These are phyloP conservation scores for Pseudogymnoascus destructans DNA, from an alignment of 2,329 filamentous ascomycete genomes.

Conservation along the genomic window DNA sequence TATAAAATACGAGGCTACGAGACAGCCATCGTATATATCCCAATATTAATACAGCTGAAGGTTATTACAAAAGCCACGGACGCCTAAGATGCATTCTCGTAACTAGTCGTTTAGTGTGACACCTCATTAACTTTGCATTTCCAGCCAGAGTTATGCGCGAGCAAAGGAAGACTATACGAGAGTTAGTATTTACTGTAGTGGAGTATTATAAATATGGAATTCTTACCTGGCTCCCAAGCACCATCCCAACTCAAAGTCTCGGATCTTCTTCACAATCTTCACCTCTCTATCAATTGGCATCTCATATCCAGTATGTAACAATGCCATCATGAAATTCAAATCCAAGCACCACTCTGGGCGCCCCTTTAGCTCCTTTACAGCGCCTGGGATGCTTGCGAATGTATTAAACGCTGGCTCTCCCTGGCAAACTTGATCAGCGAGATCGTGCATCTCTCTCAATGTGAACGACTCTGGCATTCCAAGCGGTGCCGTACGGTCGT, in stretches of 20 bases:
- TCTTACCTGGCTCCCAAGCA: constrained; percentile 87
- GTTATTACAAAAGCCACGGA: constrained; percentile 1
- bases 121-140: constrained; percentile 67
- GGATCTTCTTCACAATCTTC: constrained; percentile 97
- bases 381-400: constrained; percentile 64
- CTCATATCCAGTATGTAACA: constrained; percentile 91
- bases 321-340: constrained; percentile 87
- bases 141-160: constrained; percentile 77
- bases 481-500: constrained; percentile 81
- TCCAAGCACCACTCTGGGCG: constrained; percentile 89
- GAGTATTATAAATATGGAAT: not conserved
- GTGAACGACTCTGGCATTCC: constrained; percentile 99
- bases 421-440: constrained; percentile 72
- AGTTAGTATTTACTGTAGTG: constrained; percentile 27
- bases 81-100: constrained; percentile 6
- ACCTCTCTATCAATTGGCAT: constrained; percentile 96
- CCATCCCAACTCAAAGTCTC: constrained; percentile 93
- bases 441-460: constrained; percentile 73
- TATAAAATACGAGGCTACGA: constrained; percentile 1
- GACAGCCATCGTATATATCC: not conserved
- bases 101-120: not conserved
- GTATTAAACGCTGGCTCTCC: constrained; percentile 67
- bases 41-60: constrained; percentile 1
- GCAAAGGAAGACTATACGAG: constrained; percentile 59
- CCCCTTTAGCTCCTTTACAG: constrained; percentile 64